Evolutionary conservation across 2,329 filamentous ascomycete genomes (phyloP).

Genomic region (Aurifilum marmelostoma): DNA sequence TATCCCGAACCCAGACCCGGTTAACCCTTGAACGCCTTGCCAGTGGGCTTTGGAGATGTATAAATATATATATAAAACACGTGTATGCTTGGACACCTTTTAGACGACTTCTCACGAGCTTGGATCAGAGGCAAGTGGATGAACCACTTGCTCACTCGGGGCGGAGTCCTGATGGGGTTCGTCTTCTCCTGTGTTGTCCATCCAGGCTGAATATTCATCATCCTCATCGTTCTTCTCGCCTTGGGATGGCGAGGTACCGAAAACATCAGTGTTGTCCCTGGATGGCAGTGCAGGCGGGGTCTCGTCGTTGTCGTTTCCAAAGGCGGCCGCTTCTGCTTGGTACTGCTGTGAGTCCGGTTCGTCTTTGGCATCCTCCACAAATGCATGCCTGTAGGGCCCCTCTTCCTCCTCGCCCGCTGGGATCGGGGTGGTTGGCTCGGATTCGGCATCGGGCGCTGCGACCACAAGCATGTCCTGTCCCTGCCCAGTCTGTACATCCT

Average conservation of each 20-base stretch:
- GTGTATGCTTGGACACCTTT: too few relatives aligned
- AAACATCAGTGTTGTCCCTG: neutral
- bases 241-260: slow-evolving; percentile 5
- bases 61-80: too few relatives aligned
- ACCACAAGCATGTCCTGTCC: slow-evolving; percentile 64
- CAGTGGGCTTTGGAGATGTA: too few relatives aligned
- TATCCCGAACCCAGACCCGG: neutral
- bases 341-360: slow-evolving; percentile 17
- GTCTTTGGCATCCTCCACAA: slow-evolving; percentile 41
- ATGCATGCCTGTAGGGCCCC: slow-evolving; percentile 36
- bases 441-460: slow-evolving; percentile 62
- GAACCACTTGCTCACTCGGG: slow-evolving; percentile 15
- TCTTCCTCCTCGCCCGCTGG: slow-evolving; percentile 41
- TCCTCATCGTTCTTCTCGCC: slow-evolving; percentile 52
- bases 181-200: slow-evolving; percentile 29
- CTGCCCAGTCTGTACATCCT: slow-evolving; percentile 38
- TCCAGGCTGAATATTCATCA: slow-evolving; percentile 34
- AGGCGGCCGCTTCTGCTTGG: too few relatives aligned
- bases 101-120: neutral
- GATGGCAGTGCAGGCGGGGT: slow-evolving; percentile 23
- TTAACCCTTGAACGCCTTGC: neutral
- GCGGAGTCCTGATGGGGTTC: slow-evolving; percentile 12
- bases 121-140: neutral
- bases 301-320: slow-evolving; percentile 4
- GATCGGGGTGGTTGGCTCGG: slow-evolving; percentile 58